Percentiles rank a stretch among this genome's conserved stretches.
phyloP scores from a whole-genome alignment of 73 alveolate genomes.

The Symbiodinium pilosum region DNA sequence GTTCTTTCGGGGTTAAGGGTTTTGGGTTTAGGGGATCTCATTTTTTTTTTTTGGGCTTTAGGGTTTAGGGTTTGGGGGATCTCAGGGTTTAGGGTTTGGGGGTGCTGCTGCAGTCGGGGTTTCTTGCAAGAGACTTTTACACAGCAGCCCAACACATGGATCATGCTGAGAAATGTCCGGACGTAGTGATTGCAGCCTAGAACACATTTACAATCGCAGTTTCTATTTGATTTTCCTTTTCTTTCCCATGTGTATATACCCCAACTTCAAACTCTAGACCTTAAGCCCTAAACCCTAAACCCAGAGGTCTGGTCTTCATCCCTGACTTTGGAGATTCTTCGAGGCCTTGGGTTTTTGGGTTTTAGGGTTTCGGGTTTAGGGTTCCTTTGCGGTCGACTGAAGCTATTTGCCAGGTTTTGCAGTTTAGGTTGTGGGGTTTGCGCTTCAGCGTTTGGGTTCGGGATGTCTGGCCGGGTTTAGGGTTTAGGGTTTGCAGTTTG shows the following conservation, averaged over 20 bases:
- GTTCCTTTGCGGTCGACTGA: background rate
- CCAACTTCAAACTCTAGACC: background rate
- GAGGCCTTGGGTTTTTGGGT: background rate
- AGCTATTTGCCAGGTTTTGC: background rate
- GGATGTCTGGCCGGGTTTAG: background rate
- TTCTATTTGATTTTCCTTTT: too few relatives aligned
- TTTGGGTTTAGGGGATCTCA: background rate
- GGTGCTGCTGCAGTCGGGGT: too few relatives aligned
- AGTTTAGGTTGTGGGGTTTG: background rate
- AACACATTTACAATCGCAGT: too few relatives aligned
- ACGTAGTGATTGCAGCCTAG: too few relatives aligned
- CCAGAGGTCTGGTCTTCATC: slow-evolving; percentile 60
- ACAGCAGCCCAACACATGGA: background rate
- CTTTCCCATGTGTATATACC: background rate
- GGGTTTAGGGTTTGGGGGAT: background rate
- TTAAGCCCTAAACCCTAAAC: too few relatives aligned
- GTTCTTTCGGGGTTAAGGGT: background rate
- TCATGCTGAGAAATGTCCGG: too few relatives aligned
- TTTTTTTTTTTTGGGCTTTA: background rate
- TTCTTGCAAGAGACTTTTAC: background rate
- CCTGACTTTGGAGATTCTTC: slow-evolving; percentile 5
- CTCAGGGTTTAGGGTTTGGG: background rate
- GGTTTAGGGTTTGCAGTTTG: background rate
- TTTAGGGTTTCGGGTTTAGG: background rate
- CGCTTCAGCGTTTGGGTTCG: background rate